Evolutionary conservation across 2,329 filamentous ascomycete genomes (phyloP).

Genomic region (Trichoderma polysporum): DNA sequence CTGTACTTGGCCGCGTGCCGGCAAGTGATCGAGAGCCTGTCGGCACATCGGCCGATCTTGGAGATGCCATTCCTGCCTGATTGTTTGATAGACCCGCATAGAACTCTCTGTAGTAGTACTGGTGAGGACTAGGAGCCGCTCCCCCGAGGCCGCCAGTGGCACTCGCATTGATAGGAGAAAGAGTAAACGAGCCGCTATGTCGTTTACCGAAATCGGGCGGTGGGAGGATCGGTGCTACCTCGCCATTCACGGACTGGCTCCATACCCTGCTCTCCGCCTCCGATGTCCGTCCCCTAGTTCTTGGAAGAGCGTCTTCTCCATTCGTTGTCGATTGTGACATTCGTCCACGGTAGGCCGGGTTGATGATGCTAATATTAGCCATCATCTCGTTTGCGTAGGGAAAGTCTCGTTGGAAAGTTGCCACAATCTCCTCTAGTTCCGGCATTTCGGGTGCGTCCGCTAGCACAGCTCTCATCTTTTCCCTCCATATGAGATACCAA

Average conservation of each 20-base stretch:
- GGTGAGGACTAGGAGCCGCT: conserved; percentile 48
- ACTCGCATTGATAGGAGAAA: conserved; percentile 49
- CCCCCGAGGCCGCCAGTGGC: conserved; percentile 23
- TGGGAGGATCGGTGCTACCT: conserved; percentile 61
- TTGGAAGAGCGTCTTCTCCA: conserved; percentile 52
- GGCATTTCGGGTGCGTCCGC: conserved; percentile 62
- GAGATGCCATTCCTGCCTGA: conserved; percentile 59
- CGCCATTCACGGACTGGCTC: conserved; percentile 61
- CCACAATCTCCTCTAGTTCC: conserved; percentile 70
- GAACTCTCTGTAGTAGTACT: conserved; percentile 58
- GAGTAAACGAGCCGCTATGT: conserved; percentile 64
- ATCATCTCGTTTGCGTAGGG: conserved; percentile 72
- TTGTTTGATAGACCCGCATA: conserved; percentile 40
- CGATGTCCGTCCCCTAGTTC: conserved; percentile 44
- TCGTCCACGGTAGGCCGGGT: conserved; percentile 64
- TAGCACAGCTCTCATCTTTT: conserved; percentile 75
- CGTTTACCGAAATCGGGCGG: conserved; percentile 66
- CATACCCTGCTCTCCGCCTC: conserved; percentile 31
- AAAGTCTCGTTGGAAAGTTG: conserved; percentile 77
- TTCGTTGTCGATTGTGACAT: conserved; percentile 59
- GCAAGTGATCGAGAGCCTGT: conserved; percentile 50
- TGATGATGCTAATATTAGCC: conserved; percentile 72
- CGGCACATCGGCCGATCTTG: conserved; percentile 55
- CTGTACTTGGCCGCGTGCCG: conserved; percentile 55
- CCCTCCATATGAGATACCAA: conserved; percentile 82